Evolutionary conservation across 2,329 filamentous ascomycete genomes (phyloP).

Genomic region (Penicillium sp.): DNA sequence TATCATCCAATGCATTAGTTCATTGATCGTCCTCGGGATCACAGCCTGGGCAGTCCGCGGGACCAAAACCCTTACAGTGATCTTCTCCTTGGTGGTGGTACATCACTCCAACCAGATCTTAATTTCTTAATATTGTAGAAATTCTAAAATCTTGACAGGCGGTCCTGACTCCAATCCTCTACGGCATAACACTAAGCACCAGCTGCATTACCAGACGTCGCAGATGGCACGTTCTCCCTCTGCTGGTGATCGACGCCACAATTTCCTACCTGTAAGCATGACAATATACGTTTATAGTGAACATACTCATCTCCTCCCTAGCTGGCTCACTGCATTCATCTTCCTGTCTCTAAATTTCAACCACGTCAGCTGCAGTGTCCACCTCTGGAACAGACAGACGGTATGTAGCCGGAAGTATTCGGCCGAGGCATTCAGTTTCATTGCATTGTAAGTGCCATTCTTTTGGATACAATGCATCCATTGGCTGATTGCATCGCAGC

Average conservation of each 20-base stretch:
- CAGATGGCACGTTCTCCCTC: slow-evolving; percentile 15
- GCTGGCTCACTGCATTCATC: slow-evolving; percentile 25
- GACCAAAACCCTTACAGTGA: slow-evolving; percentile 22
- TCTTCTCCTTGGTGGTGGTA: slow-evolving; percentile 20
- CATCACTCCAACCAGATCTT: neutral
- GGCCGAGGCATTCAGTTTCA: slow-evolving; percentile 23
- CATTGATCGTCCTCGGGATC: slow-evolving; percentile 22
- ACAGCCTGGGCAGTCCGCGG: slow-evolving; percentile 21
- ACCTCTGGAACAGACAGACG: slow-evolving; percentile 18
- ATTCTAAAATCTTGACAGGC: slow-evolving; percentile 3
- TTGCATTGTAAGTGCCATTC: slow-evolving; percentile 18
- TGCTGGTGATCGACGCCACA: slow-evolving; percentile 10
- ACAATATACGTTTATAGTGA: neutral
- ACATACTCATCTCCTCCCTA: slow-evolving; percentile 3
- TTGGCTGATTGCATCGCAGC: neutral
- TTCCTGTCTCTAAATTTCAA: slow-evolving; percentile 22
- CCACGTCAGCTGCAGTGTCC: slow-evolving; percentile 10
- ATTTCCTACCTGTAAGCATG: slow-evolving; percentile 21
- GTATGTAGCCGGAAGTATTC: slow-evolving; percentile 24
- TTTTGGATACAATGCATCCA: no score
- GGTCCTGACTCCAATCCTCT: slow-evolving; percentile 11
- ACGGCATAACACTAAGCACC: slow-evolving; percentile 2
- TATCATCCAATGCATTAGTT: slow-evolving; percentile 14
- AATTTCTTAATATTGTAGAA: neutral
- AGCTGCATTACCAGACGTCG: slow-evolving; percentile 10